Base-by-base conservation (phyloP, 2,329 filamentous ascomycete genomes). In the Cladosporium velox region DNA sequence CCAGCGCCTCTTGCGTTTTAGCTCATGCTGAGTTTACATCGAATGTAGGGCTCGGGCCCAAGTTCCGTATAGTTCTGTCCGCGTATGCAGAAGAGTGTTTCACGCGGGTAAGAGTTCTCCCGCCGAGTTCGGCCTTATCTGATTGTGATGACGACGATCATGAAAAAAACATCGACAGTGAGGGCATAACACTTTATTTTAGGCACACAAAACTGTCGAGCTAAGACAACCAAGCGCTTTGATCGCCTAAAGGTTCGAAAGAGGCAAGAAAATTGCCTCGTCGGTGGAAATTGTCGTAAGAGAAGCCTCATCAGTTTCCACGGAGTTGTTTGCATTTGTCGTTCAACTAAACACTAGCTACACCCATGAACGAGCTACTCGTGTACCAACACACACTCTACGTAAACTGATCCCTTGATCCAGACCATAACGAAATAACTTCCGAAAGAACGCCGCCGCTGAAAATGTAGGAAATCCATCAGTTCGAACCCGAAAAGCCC, bases 101-200 rank as follows among this genome's bases (percentile, higher is more conserved):
- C 49, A 30, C 26, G 1, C 55, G 55, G 32, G 11, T 15, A 34
- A 58, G 55, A 58, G n/a, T 28, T 58, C 32, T 41, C 3, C 55
- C 55, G 34, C 54, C 32, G 55, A 58, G 30, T 55, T 55, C 52
- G 52, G 52, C 52, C 28, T n/a, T 32, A 30, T 54, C 28, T 34
- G n/a, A 47, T 47, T 47, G 3, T 47, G 41, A 47, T 47, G 41
- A 47, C 41, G 41, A 47, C 41, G 41, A 47, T 24, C 41, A 21
- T 47, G n/a, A 12, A 47, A 47, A 47, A 47, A 3, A 12, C 41
- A 44, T 44, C 8, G 5, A 18, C 35, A 5, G 35, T 44, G 38
- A 44, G 38, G n/a, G 18, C 7, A n/a, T 8, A n/a, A 4, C 7
- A 14, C 38, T 44, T 41, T 18, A 18, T 18, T 41, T 41, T 41